Evolutionary conservation across 306 rosid genomes (phyloP), one percentile per base, ranked within the genome.

Genomic region (Glycine latifolia): DNA sequence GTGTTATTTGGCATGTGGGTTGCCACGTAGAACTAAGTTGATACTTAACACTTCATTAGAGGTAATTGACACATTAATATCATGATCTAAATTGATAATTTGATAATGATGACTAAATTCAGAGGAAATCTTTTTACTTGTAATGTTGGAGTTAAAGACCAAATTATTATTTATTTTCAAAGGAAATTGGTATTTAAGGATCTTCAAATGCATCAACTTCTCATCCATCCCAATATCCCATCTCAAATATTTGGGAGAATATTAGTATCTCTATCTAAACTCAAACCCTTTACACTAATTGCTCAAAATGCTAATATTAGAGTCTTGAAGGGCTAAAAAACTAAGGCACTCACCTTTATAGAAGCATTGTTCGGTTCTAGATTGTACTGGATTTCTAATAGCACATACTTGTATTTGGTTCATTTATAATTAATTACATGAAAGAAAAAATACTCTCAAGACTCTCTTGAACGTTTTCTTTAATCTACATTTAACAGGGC

Each of bases 241-340:
- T 52, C 60, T 6, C 59, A 4, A 53, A 14, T 53, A 6, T 53
- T 53, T 53, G 62, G 11, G 62, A 7, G 62, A 43, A 31, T 61
- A 26, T 31, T 10, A 16, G 13, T 31, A 31, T 31, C 15, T 10
- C 3, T 12, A 35, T 10, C 16, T 11, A 33, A 12, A 63, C 69
- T 37, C 48, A 65, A 65, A 65, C 48, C 70, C 70, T 65, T 65
- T 3, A 12, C 20, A 65, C 10, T 13, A 37, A 65, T 65, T 65
- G 2, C 69, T 63, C 44, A 65, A 37, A 33, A 65, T 65, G 15
- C 69, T 11, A 26, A 26, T 26, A 17, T 12, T 60, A 10, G 7
- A 59, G 4, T 81, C 17, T 37, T 47, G 41, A 73, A 73, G 58
- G 67, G 49, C 41, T 70, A 62, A 61, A 71, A 61, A 54, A 26